These are phyloP conservation scores for Saitozyma sp. DNA, from an alignment of 768 basidiomycete species.

Conservation along the genomic window DNA sequence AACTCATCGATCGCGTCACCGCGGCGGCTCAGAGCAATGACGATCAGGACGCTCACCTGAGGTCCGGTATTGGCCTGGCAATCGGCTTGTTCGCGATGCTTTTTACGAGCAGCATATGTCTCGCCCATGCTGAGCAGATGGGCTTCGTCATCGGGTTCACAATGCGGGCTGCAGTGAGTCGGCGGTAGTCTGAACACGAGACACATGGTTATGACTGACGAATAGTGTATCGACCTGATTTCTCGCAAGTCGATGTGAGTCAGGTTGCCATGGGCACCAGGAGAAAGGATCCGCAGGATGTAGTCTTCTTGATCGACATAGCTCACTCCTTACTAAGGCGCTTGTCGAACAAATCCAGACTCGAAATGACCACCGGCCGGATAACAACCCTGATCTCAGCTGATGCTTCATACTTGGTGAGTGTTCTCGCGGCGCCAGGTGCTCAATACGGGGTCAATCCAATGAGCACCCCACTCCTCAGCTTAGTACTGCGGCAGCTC, in stretches of 20 bases:
- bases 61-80: conserved; percentile 65
- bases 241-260: conserved; percentile 54
- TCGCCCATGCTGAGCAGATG: conserved; percentile 17
- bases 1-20: conserved; percentile 22
- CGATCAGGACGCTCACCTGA: conserved; percentile 55
- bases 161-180: conserved; percentile 17
- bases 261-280: background rate
- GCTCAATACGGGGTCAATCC: conserved; percentile 53
- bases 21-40: conserved; percentile 46
- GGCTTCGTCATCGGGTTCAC: conserved; percentile 20
- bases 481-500: background rate
- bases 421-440: conserved; percentile 51
- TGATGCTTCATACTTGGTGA: conserved; percentile 62
- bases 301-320: background rate
- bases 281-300: too few relatives aligned
- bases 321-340: conserved; percentile 45
- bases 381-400: conserved; percentile 70
- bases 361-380: conserved; percentile 64
- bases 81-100: conserved; percentile 64
- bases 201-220: background rate
- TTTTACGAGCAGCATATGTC: conserved; percentile 12
- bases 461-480: too few relatives aligned
- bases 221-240: conserved; percentile 16
- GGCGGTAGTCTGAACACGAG: background rate
- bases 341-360: conserved; percentile 62